Evolutionary conservation across 352 stramenopile species (phyloP).

Genomic region (Phytophthora sojae): DNA sequence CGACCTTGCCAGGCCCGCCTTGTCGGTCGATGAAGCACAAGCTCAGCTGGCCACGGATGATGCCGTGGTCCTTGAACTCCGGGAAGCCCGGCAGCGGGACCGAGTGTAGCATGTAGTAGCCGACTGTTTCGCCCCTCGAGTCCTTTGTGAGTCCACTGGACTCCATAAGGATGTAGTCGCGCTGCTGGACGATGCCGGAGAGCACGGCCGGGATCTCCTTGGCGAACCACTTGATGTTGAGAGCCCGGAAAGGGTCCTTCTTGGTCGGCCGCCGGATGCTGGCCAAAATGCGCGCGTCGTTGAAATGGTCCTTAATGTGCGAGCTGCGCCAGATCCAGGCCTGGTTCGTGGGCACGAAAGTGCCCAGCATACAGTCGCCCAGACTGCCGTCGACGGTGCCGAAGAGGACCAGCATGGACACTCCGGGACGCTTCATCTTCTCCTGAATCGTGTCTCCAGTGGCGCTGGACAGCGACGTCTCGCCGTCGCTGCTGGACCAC

Average conservation of each 20-base stretch:
- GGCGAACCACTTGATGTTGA: conserved; percentile 62
- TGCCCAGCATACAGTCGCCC: conserved; percentile 60
- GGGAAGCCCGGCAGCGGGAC: conserved; percentile 35
- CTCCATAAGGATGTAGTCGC: conserved; percentile 51
- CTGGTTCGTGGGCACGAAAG: conserved; percentile 49
- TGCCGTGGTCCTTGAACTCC: conserved; percentile 36
- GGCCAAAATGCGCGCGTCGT: conserved; percentile 45
- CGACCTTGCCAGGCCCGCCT: conserved; percentile 33
- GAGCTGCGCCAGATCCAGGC: conserved; percentile 54
- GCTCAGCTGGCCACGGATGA: conserved; percentile 47
- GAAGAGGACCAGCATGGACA: conserved; percentile 48
- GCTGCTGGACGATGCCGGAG: conserved; percentile 40
- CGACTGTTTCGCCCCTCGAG: conserved; percentile 37
- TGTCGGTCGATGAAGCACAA: conserved; percentile 51
- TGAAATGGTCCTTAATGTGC: conserved; percentile 60
- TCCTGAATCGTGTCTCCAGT: conserved; percentile 26
- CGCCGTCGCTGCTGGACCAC: background rate
- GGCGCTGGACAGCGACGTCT: conserved; percentile 2
- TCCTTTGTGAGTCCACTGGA: conserved; percentile 26
- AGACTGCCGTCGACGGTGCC: conserved; percentile 60
- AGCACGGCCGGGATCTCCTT: conserved; percentile 41
- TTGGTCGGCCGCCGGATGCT: conserved; percentile 38
- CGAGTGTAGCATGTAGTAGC: conserved; percentile 53
- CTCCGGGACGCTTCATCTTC: conserved; percentile 1
- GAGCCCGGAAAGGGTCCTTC: conserved; percentile 53